These are phyloP conservation scores for Haplosporangium sp. DNA, from an alignment of 371 early-diverging fungal genomes.

Conservation along the genomic window DNA sequence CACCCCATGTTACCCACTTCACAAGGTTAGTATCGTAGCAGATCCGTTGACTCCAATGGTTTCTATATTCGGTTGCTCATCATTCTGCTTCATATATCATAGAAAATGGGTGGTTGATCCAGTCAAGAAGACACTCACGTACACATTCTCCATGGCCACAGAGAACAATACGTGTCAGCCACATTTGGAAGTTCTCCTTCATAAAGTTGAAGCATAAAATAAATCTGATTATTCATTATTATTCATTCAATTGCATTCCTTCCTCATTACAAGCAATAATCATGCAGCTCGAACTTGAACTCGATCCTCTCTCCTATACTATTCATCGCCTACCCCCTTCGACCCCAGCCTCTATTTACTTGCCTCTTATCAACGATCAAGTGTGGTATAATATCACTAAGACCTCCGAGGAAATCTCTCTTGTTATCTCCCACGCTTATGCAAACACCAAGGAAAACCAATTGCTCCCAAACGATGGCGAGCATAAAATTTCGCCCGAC, in stretches of 20 bases:
- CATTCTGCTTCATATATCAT: too few species aligned
- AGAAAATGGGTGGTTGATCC: constrained; percentile 38
- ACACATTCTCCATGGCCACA: constrained; percentile 45
- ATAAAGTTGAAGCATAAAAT: constrained; percentile 18
- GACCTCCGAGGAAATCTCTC: constrained; percentile 67
- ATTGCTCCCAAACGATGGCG: constrained; percentile 22
- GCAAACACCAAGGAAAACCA: constrained; percentile 22
- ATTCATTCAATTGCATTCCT: background rate
- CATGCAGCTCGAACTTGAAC: constrained; percentile 37
- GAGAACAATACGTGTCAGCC: constrained; percentile 39
- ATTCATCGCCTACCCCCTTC: constrained; percentile 53
- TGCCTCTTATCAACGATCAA: constrained; percentile 58
- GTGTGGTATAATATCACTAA: constrained; percentile 70
- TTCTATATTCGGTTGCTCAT: too few species aligned
- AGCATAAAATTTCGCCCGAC: constrained; percentile 63
- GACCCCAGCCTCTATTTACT: constrained; percentile 33
- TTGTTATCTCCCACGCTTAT: constrained; percentile 62
- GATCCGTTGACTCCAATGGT: too few species aligned
- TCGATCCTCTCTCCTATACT: constrained; percentile 37
- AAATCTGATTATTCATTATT: too few species aligned
- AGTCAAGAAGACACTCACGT: constrained; percentile 31
- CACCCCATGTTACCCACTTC: constrained; percentile 47
- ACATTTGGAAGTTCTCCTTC: constrained; percentile 33
- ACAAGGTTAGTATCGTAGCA: constrained; percentile 22
- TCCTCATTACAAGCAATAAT: constrained; percentile 1